Percentiles rank a stretch among this genome's conserved stretches.
Evolutionary conservation across 1,139 yeast species (phyloP).

Genomic region (Magnusiomyces paraingens): DNA sequence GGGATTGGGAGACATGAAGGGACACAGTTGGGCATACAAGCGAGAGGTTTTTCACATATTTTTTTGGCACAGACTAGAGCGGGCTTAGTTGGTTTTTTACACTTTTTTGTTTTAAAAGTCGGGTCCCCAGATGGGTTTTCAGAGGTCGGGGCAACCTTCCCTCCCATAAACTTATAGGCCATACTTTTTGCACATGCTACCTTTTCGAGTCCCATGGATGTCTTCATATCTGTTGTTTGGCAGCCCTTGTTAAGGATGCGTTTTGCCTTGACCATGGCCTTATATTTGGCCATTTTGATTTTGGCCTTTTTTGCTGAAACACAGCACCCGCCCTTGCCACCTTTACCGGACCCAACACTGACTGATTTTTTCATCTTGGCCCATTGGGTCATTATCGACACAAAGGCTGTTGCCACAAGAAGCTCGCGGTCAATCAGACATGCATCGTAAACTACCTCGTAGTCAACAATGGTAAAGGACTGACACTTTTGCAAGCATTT

Average conservation of each 20-base stretch:
- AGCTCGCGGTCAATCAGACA: constrained; percentile 17
- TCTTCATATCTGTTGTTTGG: constrained; percentile 5
- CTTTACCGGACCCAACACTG: neutral
- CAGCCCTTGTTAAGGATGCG: constrained; percentile 3
- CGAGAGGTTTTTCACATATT: neutral
- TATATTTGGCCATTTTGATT: constrained; percentile 3
- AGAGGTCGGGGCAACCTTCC: constrained; percentile 1
- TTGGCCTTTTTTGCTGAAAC: constrained; percentile 4
- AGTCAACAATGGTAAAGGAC: constrained; percentile 13
- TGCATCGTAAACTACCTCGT: constrained; percentile 18
- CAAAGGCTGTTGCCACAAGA: constrained; percentile 18
- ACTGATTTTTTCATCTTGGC: constrained; percentile 4
- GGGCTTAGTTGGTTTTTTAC: neutral
- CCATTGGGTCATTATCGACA: constrained; percentile 22
- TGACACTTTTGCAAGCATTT: neutral
- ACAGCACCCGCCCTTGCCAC: neutral
- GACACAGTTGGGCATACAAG: neutral
- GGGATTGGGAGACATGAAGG: neutral
- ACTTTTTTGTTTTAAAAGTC: neutral
- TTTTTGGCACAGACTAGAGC: too few relatives aligned
- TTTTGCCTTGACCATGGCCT: constrained; percentile 6
- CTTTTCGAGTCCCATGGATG: neutral
- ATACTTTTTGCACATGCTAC: neutral
- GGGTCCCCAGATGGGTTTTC: constrained; percentile 5
- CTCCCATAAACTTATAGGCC: neutral